Evolutionary conservation across 2,329 filamentous ascomycete genomes (phyloP), one percentile per base, ranked within the genome.

Genomic region (Orbilia blumenaviensis): DNA sequence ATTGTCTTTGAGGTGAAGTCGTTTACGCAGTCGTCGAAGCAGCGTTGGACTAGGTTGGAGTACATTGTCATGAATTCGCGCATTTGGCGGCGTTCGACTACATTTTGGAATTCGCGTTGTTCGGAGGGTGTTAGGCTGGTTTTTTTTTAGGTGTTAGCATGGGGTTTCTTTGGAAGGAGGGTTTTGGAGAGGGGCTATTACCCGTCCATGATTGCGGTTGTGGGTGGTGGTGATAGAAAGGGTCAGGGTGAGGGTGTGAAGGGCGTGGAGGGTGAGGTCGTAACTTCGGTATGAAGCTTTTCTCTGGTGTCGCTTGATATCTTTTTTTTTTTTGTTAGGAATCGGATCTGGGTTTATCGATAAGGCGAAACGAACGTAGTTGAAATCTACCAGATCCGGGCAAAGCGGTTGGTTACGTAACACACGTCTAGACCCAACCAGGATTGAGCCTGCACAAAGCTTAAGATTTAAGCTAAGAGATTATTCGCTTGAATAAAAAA

Each of bases 1-100:
- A 99, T 89, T 56, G 93, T 92, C 86, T 98, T 98, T 85, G 93
- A 96, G 82, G 94, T 96, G 88, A 99, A 99, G 87, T 98, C 94
- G 84, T 94, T 94, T 85, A 99, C 89, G 87, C 95, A 99, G 84
- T 95, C 91, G 83, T 92, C 90, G 88, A 99, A 99, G 89, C 95
- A 99, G 85, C 90, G 88, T 71, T 54, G 71, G 54, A 75, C 32
- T 60, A 61, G 61, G 62, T 52, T 76, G 68, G 38, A 68, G 87
- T 92, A 81, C 88, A 98, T 95, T 81, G 89, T 92, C 91, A 98
- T 97, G 83, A 99, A 98, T 83, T 98, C 94, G 86, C 97, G 97
- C 88, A 99, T 92, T 86, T 99, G 95, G 85, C 95, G 96, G 86
- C 92, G 92, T 87, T 98, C 93, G 89, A 99, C 94, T 84, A 95